Percentiles rank a stretch among this genome's conserved stretches.
These are phyloP conservation scores for Axilococcus clingmanii DNA, from an alignment of 139 green algal genomes.

Conservation along the genomic window DNA sequence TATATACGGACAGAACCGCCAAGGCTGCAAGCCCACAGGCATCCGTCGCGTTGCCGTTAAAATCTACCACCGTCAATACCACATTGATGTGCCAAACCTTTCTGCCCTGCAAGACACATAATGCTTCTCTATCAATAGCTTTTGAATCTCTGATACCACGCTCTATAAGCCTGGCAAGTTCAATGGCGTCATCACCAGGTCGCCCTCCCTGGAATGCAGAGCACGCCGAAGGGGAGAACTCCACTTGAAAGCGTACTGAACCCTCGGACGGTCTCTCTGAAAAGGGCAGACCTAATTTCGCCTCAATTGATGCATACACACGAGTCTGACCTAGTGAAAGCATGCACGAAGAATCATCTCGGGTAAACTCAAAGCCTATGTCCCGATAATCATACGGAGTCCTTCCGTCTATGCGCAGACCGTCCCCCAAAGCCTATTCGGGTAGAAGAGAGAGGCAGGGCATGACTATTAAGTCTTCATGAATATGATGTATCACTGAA, in stretches of 20 bases:
- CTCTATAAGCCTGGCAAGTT: conserved; percentile 70
- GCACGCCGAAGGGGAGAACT: conserved; percentile 57
- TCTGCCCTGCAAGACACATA: conserved; percentile 68
- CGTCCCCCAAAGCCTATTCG: conserved; percentile 43
- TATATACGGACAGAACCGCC: conserved; percentile 65
- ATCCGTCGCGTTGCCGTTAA: conserved; percentile 74
- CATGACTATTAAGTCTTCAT: neutral
- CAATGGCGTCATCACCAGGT: conserved; percentile 39
- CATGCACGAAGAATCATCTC: conserved; percentile 46
- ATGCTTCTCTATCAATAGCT: conserved; percentile 76
- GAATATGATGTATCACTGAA: neutral
- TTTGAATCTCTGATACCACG: conserved; percentile 52
- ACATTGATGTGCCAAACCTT: conserved; percentile 71
- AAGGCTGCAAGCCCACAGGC: conserved; percentile 59
- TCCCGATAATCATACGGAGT: conserved; percentile 35
- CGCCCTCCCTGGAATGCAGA: conserved; percentile 18
- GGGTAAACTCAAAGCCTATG: conserved; percentile 17
- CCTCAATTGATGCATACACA: conserved; percentile 52
- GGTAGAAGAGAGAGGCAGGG: neutral
- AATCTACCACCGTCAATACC: conserved; percentile 69
- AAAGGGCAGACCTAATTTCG: conserved; percentile 54
- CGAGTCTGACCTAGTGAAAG: conserved; percentile 63
- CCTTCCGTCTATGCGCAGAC: conserved; percentile 45
- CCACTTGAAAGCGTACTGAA: conserved; percentile 64
- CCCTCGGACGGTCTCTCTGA: conserved; percentile 66